Evolutionary conservation across 441 rosid species (phyloP).

Genomic region (Gossypium laxum): DNA sequence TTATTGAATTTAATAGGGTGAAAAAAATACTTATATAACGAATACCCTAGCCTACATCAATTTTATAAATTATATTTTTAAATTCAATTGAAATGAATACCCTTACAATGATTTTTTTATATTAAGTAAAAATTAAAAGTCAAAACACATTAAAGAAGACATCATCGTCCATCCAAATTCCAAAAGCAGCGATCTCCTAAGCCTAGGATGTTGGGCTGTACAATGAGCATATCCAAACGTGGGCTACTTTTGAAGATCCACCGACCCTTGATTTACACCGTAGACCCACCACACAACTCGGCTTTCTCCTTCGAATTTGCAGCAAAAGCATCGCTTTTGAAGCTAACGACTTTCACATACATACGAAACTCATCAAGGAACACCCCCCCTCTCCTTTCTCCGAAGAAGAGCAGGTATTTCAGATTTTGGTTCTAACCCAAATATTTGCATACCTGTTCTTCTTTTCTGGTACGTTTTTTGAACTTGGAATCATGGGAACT

Average conservation of each 20-base stretch:
- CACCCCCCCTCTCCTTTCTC: not conserved
- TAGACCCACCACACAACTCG: not conserved
- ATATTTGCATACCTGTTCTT: slow-evolving; percentile 12
- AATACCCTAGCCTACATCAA: no score
- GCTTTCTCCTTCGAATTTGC: not conserved
- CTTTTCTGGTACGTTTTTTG: slow-evolving; percentile 17
- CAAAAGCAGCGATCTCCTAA: not conserved
- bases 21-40: no score
- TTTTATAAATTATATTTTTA: no score
- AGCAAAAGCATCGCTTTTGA: not conserved
- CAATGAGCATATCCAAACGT: not conserved
- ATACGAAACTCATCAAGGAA: not conserved
- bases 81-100: no score
- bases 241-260: not conserved
- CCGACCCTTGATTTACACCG: not conserved
- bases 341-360: not conserved
- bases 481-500: not conserved
- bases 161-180: no score
- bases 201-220: not conserved
- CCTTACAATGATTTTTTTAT: no score
- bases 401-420: slow-evolving; percentile 12
- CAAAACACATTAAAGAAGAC: no score
- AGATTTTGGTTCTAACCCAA: not conserved
- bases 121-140: no score
- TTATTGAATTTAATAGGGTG: no score